phyloP scores from a whole-genome alignment of 768 basidiomycete genomes.

The Lentinula raphanica region DNA sequence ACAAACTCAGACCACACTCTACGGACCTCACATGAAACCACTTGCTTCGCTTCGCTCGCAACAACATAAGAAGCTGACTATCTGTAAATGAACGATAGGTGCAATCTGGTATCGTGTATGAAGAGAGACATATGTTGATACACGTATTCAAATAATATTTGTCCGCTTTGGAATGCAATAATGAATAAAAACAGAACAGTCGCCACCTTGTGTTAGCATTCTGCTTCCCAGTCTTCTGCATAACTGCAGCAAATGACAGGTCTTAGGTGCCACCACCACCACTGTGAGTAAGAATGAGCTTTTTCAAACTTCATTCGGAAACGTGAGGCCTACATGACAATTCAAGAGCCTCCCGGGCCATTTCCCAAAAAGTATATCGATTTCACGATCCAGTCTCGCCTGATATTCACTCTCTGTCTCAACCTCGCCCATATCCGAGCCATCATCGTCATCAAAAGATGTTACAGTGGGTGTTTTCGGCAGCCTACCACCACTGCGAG shows the following conservation, averaged over 20 bases:
- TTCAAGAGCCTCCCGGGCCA: slow-evolving; percentile 72
- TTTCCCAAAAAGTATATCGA: slow-evolving; percentile 54
- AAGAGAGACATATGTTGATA: too few species aligned
- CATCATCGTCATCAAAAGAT: slow-evolving; percentile 13
- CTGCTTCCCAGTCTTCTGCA: slow-evolving; percentile 48
- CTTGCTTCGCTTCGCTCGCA: too few species aligned
- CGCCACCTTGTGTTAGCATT: too few species aligned
- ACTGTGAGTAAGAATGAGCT: slow-evolving; percentile 35
- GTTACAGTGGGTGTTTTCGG: not conserved
- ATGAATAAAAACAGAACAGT: not conserved
- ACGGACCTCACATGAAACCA: too few species aligned
- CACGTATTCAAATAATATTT: too few species aligned
- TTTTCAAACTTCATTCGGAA: not conserved
- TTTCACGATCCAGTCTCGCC: slow-evolving; percentile 37
- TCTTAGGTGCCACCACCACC: slow-evolving; percentile 82
- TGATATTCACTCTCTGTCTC: slow-evolving; percentile 26
- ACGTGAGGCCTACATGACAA: slow-evolving; percentile 46
- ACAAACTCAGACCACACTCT: too few species aligned
- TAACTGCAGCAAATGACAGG: slow-evolving; percentile 61
- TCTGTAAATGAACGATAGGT: too few species aligned
- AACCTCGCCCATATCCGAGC: slow-evolving; percentile 16
- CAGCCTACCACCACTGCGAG: slow-evolving; percentile 1
- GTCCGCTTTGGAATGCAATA: not conserved
- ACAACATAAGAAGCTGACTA: too few species aligned
- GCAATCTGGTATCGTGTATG: too few species aligned